These are phyloP conservation scores for Cutaneotrichosporon spelunceum DNA, from an alignment of 1,284 basidiomycete species.

Conservation along the genomic window DNA sequence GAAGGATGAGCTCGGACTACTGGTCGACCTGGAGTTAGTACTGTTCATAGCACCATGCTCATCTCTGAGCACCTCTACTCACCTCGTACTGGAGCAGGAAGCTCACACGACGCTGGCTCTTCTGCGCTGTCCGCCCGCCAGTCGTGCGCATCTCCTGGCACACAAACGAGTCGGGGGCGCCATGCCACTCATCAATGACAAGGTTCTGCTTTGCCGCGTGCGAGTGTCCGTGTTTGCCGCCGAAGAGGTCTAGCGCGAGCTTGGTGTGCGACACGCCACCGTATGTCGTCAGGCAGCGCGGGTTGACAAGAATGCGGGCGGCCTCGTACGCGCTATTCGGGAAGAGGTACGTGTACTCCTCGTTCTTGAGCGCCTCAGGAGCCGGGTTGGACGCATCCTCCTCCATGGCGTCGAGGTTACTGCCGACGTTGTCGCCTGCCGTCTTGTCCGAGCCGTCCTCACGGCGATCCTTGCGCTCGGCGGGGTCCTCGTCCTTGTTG, in stretches of 20 bases:
- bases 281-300: slow-evolving; percentile 91
- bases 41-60: not conserved
- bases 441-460: slow-evolving; percentile 29
- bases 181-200: slow-evolving; percentile 85
- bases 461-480: slow-evolving; percentile 17
- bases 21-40: not conserved
- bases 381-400: slow-evolving; percentile 52
- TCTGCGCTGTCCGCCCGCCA: slow-evolving; percentile 83
- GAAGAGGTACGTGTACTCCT: slow-evolving; percentile 54
- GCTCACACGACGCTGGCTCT: slow-evolving; percentile 78
- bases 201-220: slow-evolving; percentile 59
- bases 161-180: slow-evolving; percentile 89
- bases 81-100: slow-evolving; percentile 70
- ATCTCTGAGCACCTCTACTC: slow-evolving; percentile 1
- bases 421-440: slow-evolving; percentile 66
- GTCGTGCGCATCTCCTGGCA: slow-evolving; percentile 94
- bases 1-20: not conserved
- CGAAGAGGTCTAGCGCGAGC: slow-evolving; percentile 85
- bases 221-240: slow-evolving; percentile 55
- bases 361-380: slow-evolving; percentile 44
- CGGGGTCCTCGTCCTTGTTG: slow-evolving; percentile 19
- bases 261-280: slow-evolving; percentile 91
- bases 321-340: slow-evolving; percentile 84
- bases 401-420: slow-evolving; percentile 83
- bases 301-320: slow-evolving; percentile 87